Evolutionary conservation across 805 yeast species (phyloP).

Genomic region (Yarrowia bubula): DNA sequence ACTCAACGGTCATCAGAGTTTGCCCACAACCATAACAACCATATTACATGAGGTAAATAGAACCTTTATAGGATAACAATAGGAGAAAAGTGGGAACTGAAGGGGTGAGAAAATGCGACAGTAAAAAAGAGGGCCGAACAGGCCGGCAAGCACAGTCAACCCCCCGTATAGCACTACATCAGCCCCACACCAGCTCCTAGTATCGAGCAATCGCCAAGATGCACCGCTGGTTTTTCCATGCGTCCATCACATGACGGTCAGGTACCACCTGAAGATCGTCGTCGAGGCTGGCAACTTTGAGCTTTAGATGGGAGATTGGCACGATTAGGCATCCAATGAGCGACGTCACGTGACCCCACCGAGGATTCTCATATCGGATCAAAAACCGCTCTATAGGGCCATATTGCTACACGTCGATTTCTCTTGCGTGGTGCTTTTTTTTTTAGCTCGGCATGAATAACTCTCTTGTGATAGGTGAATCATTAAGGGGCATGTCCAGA

Average conservation of each 20-base stretch:
- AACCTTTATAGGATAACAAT: neutral
- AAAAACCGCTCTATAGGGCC: no score
- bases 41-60: constrained; percentile 1
- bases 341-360: neutral
- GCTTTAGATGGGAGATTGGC: neutral
- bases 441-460: neutral
- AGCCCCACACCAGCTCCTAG: no score
- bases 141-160: neutral
- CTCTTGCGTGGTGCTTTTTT: neutral
- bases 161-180: no score
- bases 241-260: constrained; percentile 19
- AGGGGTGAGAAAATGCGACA: neutral
- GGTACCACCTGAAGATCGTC: constrained; percentile 16
- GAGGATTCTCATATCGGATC: no score
- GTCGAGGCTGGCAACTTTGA: neutral
- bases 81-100: neutral
- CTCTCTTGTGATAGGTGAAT: constrained; percentile 12
- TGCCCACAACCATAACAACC: neutral
- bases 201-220: neutral
- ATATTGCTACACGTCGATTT: neutral
- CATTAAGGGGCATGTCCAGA: neutral
- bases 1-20: neutral
- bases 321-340: neutral
- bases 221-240: neutral
- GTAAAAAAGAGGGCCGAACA: neutral